phyloP scores from a whole-genome alignment of 345 rosid species.

The Erysimum cheiranthoides region DNA sequence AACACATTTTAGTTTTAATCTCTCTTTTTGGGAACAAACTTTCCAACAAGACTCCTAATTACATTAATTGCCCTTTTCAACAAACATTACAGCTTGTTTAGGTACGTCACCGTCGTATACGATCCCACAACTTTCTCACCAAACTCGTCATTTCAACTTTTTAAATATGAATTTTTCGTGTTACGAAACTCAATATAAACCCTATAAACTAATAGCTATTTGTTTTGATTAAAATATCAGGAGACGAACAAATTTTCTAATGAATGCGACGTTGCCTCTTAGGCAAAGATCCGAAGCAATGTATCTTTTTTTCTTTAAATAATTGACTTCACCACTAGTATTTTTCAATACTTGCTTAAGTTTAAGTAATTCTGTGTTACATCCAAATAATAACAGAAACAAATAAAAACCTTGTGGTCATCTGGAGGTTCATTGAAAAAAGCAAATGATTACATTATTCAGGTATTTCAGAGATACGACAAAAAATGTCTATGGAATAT shows the following conservation, averaged over 20 bases:
- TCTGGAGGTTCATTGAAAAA: not conserved
- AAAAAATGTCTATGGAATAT: not conserved
- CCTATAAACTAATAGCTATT: not conserved
- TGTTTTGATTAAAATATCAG: not conserved
- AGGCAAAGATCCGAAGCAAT: not conserved
- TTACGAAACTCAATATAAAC: conserved; percentile 13
- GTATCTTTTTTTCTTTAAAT: not conserved
- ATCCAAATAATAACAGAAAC: not conserved
- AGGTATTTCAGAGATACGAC: not conserved
- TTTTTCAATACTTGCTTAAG: not conserved
- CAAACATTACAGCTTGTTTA: conserved; percentile 27
- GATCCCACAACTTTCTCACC: conserved; percentile 30
- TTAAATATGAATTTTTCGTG: not conserved
- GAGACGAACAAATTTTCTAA: not conserved
- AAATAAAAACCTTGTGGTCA: not conserved
- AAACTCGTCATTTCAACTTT: conserved; percentile 26
- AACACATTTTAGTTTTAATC: not conserved
- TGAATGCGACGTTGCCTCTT: not conserved
- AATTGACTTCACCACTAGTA: not conserved
- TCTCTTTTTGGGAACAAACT: conserved; percentile 8
- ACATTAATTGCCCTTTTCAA: conserved; percentile 21
- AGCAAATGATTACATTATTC: not conserved
- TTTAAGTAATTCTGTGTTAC: not conserved
- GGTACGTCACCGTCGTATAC: conserved; percentile 17
- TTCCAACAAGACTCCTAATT: conserved; percentile 19